Evolutionary conservation across 305 asterid species (phyloP).

Genomic region (Rubia balearica): DNA sequence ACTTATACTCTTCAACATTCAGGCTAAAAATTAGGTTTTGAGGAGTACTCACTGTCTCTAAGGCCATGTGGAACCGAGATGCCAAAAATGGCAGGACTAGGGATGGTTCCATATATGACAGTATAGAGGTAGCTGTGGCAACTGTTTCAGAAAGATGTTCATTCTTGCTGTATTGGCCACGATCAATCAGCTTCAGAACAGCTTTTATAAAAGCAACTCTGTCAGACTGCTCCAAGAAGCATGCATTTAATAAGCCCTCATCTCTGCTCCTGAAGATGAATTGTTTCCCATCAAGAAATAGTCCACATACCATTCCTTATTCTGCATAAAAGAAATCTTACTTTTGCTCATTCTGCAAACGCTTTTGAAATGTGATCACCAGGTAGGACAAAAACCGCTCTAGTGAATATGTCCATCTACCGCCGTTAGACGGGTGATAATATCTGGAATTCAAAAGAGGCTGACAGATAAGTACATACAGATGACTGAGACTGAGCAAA

Average conservation of each 20-base stretch:
- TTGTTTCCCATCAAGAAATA: slow-evolving; percentile 28
- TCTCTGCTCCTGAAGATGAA: slow-evolving; percentile 62
- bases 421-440: slow-evolving; percentile 99
- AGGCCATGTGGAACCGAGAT: slow-evolving; percentile 92
- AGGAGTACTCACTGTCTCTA: slow-evolving; percentile 77
- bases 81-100: slow-evolving; percentile 89
- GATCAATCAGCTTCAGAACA: slow-evolving; percentile 83
- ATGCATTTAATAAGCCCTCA: slow-evolving; percentile 39
- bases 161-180: slow-evolving; percentile 98
- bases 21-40: not conserved
- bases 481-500: slow-evolving; percentile 7
- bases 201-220: slow-evolving; percentile 72
- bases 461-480: slow-evolving; percentile 14
- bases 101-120: slow-evolving; percentile 93
- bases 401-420: slow-evolving; percentile 92
- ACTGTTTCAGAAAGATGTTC: slow-evolving; percentile 92
- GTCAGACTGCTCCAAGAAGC: slow-evolving; percentile 58
- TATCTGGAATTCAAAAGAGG: slow-evolving; percentile 49
- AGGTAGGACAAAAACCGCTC: slow-evolving; percentile 81
- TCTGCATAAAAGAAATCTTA: slow-evolving; percentile 33
- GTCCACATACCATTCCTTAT: slow-evolving; percentile 16
- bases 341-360: slow-evolving; percentile 88
- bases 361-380: slow-evolving; percentile 71
- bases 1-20: slow-evolving; percentile 7
- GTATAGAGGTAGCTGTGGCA: slow-evolving; percentile 83